Evolutionary conservation across 2,329 filamentous ascomycete genomes (phyloP), one percentile per base, ranked within the genome.

Genomic region (Penicillium vulpinum): DNA sequence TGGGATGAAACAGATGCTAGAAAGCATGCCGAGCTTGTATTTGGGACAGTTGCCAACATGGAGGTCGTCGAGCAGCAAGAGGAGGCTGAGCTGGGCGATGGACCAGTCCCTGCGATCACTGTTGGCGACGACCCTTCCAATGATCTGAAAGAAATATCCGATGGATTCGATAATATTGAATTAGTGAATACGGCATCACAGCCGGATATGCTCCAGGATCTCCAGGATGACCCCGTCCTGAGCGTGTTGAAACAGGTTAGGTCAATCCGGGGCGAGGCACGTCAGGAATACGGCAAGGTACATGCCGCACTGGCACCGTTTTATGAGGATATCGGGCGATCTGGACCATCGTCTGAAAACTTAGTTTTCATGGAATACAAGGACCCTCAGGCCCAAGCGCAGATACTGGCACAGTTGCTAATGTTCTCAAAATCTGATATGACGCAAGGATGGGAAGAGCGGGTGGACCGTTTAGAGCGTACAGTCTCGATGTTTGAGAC

Each of bases 1-100:
- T 99, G 94, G 94, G 88, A 96, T 69, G 94, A 99, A 71, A 75
- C 80, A 4, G 93, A 96, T 71, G 94, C 94, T 5, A 84, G 92
- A 59, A 86, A 85, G 64, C 80, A 90, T 51, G 90, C 91, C 51
- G 93, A 97, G 60, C 88, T 93, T 24, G 82, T 84, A 8, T 82
- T 69, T 50, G 67, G 69, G 10, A 71, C 70, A 22, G 66, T 71
- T 33, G 66, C 66, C 8, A 62, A 67, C 18, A 43, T 67, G 46
- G 58, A 69, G 41, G 67, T 60, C 31, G 63, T 66, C 21, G 66
- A 69, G 46, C 62, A 69, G 39, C 65, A 72, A 51, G 67, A 70
- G 46, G 53, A 59, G 40, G 51, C 47, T 8, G 64, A 67, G 22
- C 38, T 66, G 29, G 49, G 54, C 29, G 48, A 58, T 40, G 62